These are phyloP conservation scores for Chenopodium berlandieri DNA, from an alignment of 148 eudicot species.

Conservation along the genomic window DNA sequence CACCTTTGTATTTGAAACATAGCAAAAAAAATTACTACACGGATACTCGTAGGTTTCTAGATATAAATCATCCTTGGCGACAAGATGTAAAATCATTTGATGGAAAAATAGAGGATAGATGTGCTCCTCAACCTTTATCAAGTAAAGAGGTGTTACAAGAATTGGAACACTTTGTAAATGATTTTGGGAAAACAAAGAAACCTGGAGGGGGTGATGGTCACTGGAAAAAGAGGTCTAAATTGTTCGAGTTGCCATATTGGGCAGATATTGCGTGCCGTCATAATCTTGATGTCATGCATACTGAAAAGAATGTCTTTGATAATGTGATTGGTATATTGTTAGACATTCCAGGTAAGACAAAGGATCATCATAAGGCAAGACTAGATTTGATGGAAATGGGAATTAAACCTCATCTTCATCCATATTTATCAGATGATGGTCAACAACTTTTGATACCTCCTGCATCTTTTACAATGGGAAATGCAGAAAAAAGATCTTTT, in stretches of 20 bases:
- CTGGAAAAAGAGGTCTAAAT: background rate
- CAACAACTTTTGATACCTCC: background rate
- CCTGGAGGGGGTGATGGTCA: background rate
- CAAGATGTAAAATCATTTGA: background rate
- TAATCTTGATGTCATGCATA: background rate
- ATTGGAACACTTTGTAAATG: background rate
- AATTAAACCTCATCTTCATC: background rate
- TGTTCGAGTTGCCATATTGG: background rate
- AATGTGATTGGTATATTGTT: background rate
- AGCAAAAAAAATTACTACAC: background rate
- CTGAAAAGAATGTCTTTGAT: background rate
- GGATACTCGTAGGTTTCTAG: background rate
- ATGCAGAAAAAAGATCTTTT: background rate
- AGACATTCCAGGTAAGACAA: background rate
- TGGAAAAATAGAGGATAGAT: background rate
- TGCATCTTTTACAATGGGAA: background rate
- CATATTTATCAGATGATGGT: background rate
- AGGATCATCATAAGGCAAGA: background rate
- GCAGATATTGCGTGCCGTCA: background rate
- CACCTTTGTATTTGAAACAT: background rate
- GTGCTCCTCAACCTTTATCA: background rate
- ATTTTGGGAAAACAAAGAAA: background rate
- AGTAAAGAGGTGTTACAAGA: background rate
- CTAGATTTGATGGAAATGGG: background rate
- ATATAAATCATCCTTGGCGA: background rate